Conservation (phyloP, 192 early-diverging fungal genomes). For the Powellomyces hirtus region DNA sequence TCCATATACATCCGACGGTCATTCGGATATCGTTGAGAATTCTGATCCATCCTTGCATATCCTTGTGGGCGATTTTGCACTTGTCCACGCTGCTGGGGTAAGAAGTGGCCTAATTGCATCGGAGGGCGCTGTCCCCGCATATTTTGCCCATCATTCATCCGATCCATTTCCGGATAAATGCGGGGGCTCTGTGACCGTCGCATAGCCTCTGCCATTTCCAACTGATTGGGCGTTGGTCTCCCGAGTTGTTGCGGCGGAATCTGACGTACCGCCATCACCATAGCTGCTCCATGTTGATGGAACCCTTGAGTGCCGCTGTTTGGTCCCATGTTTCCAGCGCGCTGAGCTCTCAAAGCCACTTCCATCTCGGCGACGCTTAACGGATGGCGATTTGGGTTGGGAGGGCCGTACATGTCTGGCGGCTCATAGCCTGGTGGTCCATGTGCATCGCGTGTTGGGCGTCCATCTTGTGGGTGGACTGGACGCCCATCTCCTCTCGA, state of each 20-base stretch:
- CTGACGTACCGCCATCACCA: not conserved
- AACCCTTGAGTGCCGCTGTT: not conserved
- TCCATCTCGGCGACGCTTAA: slow-evolving; percentile 37
- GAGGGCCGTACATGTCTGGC: not conserved
- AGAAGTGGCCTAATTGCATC: slow-evolving; percentile 24
- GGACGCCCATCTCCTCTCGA: not conserved
- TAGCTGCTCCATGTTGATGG: not conserved
- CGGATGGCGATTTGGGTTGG: not conserved
- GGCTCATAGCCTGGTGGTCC: not conserved
- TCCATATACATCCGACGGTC: not conserved
- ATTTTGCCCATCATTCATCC: slow-evolving; percentile 2
- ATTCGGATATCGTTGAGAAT: slow-evolving; percentile 3
- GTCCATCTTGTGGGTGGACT: not conserved
- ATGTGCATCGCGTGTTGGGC: not conserved
- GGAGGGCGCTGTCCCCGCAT: slow-evolving; percentile 20
- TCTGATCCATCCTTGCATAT: slow-evolving; percentile 12
- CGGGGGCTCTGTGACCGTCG: not conserved
- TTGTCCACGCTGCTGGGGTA: slow-evolving; percentile 20
- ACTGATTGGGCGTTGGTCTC: too few species aligned
- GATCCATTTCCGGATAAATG: not conserved
- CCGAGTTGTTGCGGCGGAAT: not conserved
- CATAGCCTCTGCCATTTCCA: too few species aligned
- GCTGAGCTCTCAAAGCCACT: slow-evolving; percentile 18
- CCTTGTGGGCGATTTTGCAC: slow-evolving; percentile 4
- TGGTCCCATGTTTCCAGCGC: too few species aligned